Base-by-base conservation (phyloP, 2,329 filamentous ascomycete genomes). In the Sporothrix humicola region DNA sequence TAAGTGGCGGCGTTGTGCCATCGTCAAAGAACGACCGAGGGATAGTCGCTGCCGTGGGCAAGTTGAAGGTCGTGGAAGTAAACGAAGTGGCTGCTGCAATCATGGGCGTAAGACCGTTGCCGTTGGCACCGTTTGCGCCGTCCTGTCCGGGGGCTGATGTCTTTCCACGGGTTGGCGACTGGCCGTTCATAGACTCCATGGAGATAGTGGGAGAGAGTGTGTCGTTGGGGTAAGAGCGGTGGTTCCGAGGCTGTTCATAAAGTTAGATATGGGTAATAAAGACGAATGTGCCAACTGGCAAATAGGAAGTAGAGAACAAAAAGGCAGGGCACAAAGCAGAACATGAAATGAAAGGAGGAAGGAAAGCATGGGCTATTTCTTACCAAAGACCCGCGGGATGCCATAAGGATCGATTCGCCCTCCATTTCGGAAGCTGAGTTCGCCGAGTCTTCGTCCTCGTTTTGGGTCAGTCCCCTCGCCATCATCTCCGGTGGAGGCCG, bases 11-110 rank as follows among this genome's bases (percentile, higher is more conserved):
- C 3, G 91, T 90, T 68, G 90, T 89, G n/a, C 91, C 91, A 80
- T 98, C 94, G 77, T 98, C 95, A 79, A 97, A 96, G 83, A 97
- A 97, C 69, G 93, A 94, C 74, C 91, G 90, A 48, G 94, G 92
- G 74, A 94, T 89, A 5, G 86, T 87, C 26, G 88, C 85, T 46
- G 87, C 87, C 37, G 87, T 85, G 0, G 88, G 88, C 0, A 89
- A 82, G 76, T 86, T 88, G 78, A 89, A 89, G 7, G 85, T 85
- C 8, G 85, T 84, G 76, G 86, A 88, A 2, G 88, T 90, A 76
- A 91, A 91, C 3, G 89, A 89, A 9, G 89, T 91, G 4, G 87
- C 88, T 0, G 87, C 88, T 17, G 86, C 86, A 37, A 87, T 85
- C 76, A 87, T 87, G 20, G 88, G 86, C 5, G 84, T 81, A 72